Conservation (phyloP, 352 stramenopile genomes). For the Pythium sukuiense region DNA sequence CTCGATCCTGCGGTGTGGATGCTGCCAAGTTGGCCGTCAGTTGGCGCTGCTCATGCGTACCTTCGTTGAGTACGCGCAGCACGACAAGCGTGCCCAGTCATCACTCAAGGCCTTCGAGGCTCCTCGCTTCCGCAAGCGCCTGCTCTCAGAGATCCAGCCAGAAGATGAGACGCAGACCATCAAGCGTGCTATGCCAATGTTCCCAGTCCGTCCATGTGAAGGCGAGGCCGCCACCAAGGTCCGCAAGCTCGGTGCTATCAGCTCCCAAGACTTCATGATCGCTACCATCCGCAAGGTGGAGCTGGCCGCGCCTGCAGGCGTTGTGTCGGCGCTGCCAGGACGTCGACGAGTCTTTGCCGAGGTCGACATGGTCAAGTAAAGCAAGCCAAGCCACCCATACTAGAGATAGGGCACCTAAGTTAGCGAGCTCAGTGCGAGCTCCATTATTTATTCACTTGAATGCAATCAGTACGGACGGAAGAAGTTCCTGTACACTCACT, state of each 20-base stretch:
- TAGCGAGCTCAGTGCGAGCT: constrained; percentile 16
- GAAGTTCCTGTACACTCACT: constrained; percentile 9
- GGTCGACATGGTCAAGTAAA: constrained; percentile 52
- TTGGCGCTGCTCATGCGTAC: constrained; percentile 62
- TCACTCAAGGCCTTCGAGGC: constrained; percentile 18
- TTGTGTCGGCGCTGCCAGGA: constrained; percentile 40
- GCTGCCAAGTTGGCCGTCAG: constrained; percentile 48
- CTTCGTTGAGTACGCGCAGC: constrained; percentile 56
- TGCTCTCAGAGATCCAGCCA: constrained; percentile 53
- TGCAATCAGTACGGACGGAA: constrained; percentile 10
- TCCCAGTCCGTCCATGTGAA: constrained; percentile 19
- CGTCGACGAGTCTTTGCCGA: constrained; percentile 74
- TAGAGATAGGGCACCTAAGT: constrained; percentile 14
- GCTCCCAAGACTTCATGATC: constrained; percentile 29
- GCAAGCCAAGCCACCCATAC: neutral
- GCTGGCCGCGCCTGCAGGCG: constrained; percentile 24
- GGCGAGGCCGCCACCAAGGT: constrained; percentile 34
- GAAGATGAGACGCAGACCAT: constrained; percentile 24
- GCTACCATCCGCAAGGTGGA: constrained; percentile 38
- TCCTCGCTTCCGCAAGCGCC: constrained; percentile 43
- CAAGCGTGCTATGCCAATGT: constrained; percentile 29
- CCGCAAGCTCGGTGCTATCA: constrained; percentile 57
- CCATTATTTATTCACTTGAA: constrained; percentile 22
- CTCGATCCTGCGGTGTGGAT: constrained; percentile 51
- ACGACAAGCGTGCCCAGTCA: constrained; percentile 13